Percentiles rank a stretch among this genome's conserved stretches.
phyloP scores from a whole-genome alignment of 2,329 filamentous ascomycete genomes.

The Nemania sp. region DNA sequence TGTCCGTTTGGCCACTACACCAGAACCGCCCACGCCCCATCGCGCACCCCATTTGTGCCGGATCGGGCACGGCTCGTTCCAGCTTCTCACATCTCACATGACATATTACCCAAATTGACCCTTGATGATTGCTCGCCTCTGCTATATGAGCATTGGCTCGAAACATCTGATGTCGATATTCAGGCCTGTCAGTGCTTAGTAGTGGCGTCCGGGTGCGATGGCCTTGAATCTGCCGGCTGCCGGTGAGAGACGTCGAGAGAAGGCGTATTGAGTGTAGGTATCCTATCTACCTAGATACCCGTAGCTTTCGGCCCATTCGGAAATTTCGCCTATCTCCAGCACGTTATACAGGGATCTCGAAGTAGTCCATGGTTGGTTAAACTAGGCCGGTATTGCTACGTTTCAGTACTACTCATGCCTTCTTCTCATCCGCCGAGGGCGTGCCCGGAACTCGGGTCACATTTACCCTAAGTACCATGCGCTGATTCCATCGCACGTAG shows the following conservation, averaged over 20 bases:
- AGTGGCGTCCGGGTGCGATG: neutral
- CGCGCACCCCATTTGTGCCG: conserved; percentile 18
- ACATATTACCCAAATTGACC: conserved; percentile 41
- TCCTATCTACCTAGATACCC: conserved; percentile 16
- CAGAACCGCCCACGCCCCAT: conserved; percentile 7
- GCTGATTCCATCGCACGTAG: conserved; percentile 1
- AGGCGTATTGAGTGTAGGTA: neutral
- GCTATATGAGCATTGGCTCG: conserved; percentile 8
- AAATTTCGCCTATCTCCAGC: conserved; percentile 39
- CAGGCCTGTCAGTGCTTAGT: neutral
- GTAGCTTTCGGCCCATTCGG: conserved; percentile 37
- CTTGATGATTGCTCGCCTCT: neutral
- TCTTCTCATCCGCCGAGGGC: conserved; percentile 10
- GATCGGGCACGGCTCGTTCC: conserved; percentile 31
- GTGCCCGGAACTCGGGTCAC: conserved; percentile 33
- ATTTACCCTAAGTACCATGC: conserved; percentile 17
- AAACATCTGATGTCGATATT: conserved; percentile 18
- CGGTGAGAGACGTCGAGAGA: conserved; percentile 1
- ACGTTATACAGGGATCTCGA: conserved; percentile 35
- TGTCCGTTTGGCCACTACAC: conserved; percentile 14
- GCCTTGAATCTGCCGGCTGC: conserved; percentile 14
- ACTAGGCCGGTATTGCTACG: conserved; percentile 28
- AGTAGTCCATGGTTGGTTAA: conserved; percentile 18
- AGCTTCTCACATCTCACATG: conserved; percentile 40
- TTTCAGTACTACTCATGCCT: conserved; percentile 29